Conservation (phyloP, 2,329 filamentous ascomycete species). For the Microdochium paspali region DNA sequence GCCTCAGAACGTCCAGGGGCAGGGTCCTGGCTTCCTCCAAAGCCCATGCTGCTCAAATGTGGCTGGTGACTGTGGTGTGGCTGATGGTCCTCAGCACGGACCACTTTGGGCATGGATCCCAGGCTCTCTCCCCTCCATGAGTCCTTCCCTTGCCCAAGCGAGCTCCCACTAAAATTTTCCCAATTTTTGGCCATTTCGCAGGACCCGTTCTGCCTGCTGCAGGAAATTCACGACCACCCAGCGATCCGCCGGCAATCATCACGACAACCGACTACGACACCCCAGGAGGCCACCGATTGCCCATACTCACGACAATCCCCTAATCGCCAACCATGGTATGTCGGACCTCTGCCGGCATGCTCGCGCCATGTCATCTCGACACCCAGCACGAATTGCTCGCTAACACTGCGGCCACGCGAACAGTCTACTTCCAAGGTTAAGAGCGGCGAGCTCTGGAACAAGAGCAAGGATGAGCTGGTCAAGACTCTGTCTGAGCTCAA, state of each 20-base stretch:
- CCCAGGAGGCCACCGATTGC: constrained; percentile 1
- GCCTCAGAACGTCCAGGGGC: too few species aligned
- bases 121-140: neutral
- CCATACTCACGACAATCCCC: constrained; percentile 1
- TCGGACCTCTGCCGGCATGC: neutral
- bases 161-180: constrained; percentile 1
- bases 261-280: neutral
- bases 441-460: constrained; percentile 93
- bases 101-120: neutral
- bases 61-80: neutral
- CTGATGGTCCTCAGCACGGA: neutral
- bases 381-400: neutral
- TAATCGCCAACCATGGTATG: neutral
- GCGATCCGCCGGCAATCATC: neutral
- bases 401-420: constrained; percentile 18
- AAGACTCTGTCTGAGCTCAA: constrained; percentile 95
- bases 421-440: constrained; percentile 69
- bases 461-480: constrained; percentile 97
- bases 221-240: constrained; percentile 1
- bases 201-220: neutral
- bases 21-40: too few species aligned
- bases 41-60: too few species aligned
- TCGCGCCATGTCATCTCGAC: neutral
- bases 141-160: neutral
- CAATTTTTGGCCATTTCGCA: neutral